Percentiles rank a stretch among this genome's conserved stretches.
Evolutionary conservation across 1,139 yeast species (phyloP).

Genomic region (Wickerhamomyces sp.): DNA sequence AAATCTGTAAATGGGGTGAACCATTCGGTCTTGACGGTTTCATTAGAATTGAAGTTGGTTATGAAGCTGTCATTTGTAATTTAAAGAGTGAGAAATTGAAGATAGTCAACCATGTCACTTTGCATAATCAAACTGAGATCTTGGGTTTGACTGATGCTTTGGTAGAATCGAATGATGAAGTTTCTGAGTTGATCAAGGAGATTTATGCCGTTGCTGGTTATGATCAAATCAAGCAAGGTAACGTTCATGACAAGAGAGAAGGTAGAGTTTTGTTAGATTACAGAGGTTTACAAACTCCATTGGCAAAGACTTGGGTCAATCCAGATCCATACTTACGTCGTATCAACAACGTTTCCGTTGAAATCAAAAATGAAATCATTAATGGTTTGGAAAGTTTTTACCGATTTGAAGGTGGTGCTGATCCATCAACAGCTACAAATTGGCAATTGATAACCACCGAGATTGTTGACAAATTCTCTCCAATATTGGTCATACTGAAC

Average conservation of each 20-base stretch:
- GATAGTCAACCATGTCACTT: conserved; percentile 37
- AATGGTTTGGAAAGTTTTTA: conserved; percentile 29
- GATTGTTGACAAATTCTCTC: conserved; percentile 45
- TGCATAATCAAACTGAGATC: conserved; percentile 31
- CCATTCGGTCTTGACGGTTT: conserved; percentile 46
- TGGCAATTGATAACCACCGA: conserved; percentile 46
- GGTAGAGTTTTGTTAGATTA: conserved; percentile 42
- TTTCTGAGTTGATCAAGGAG: conserved; percentile 19
- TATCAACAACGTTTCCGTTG: conserved; percentile 32
- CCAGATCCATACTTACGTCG: conserved; percentile 45
- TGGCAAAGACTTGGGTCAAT: conserved; percentile 40
- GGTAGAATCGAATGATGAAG: conserved; percentile 23
- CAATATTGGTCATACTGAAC: conserved; percentile 37
- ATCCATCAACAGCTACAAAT: conserved; percentile 38
- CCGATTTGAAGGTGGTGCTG: conserved; percentile 22
- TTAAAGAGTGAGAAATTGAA: conserved; percentile 36
- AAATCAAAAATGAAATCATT: conserved; percentile 31
- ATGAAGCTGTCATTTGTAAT: conserved; percentile 50
- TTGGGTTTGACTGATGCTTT: conserved; percentile 28
- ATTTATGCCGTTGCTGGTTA: conserved; percentile 30
- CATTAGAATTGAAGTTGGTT: conserved; percentile 50
- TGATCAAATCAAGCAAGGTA: conserved; percentile 41
- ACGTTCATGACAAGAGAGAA: conserved; percentile 39
- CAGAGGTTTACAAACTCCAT: conserved; percentile 43
- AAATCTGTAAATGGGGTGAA: conserved; percentile 35